These are phyloP conservation scores for Xerocomus potaroensis DNA, from an alignment of 768 basidiomycete species.

Conservation along the genomic window DNA sequence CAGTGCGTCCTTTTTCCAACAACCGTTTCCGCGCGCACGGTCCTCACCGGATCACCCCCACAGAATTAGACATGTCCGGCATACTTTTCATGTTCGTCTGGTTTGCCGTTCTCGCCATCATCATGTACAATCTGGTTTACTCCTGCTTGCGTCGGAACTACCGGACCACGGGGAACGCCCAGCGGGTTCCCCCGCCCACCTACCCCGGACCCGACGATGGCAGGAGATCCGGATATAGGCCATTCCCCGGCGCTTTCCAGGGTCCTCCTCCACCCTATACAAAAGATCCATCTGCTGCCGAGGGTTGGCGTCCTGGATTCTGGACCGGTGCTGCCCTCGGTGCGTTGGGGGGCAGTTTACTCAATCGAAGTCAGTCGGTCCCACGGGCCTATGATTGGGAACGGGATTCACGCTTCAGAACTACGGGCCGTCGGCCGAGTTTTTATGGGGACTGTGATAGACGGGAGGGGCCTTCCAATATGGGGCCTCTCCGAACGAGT, in stretches of 20 bases:
- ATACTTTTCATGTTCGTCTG: constrained; percentile 56
- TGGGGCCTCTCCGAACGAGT: constrained; percentile 70
- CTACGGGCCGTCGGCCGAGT: constrained; percentile 23
- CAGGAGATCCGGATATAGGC: constrained; percentile 33
- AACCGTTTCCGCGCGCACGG: no score
- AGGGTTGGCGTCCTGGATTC: constrained; percentile 67
- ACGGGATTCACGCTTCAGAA: constrained; percentile 33
- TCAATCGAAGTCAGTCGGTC: constrained; percentile 37
- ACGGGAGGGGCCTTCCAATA: constrained; percentile 63
- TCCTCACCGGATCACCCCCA: neutral
- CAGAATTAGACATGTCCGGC: constrained; percentile 46
- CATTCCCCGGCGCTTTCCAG: constrained; percentile 50
- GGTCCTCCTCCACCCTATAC: constrained; percentile 59
- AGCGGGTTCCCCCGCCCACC: constrained; percentile 22
- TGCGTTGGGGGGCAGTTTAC: constrained; percentile 57
- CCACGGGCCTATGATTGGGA: constrained; percentile 57
- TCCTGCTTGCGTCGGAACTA: constrained; percentile 44
- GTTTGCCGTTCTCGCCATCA: constrained; percentile 46
- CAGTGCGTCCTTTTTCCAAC: no score
- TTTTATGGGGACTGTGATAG: constrained; percentile 41
- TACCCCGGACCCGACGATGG: constrained; percentile 27
- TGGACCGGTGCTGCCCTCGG: constrained; percentile 81
- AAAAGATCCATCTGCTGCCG: constrained; percentile 28
- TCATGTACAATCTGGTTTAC: constrained; percentile 55
- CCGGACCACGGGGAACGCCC: constrained; percentile 31